Evolutionary conservation across 768 basidiomycete genomes (phyloP).

Genomic region (Lactarius vividus): DNA sequence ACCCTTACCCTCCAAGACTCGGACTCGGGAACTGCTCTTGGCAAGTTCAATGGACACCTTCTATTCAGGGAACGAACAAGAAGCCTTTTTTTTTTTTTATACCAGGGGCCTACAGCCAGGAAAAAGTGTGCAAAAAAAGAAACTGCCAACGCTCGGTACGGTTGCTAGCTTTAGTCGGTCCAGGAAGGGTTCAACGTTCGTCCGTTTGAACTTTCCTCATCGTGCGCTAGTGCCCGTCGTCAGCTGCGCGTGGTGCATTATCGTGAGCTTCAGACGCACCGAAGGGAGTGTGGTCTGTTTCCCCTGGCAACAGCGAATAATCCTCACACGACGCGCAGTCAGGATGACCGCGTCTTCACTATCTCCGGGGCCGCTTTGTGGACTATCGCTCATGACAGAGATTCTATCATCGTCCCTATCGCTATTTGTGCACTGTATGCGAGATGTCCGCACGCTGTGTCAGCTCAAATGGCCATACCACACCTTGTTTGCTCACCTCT

Average conservation of each 20-base stretch:
- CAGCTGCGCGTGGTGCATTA: neutral
- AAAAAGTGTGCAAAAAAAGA: neutral
- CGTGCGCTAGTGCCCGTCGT: neutral
- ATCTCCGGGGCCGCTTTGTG: slow-evolving; percentile 8
- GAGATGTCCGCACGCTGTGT: slow-evolving; percentile 14
- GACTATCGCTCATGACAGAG: neutral
- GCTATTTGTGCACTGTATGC: neutral
- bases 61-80: neutral
- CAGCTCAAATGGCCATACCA: slow-evolving; percentile 1
- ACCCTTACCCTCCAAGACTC: neutral
- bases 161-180: neutral
- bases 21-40: neutral
- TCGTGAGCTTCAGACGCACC: neutral
- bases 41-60: neutral
- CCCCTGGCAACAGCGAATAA: slow-evolving; percentile 8
- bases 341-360: slow-evolving; percentile 14
- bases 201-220: neutral
- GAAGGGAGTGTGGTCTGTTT: slow-evolving; percentile 10
- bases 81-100: neutral
- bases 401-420: neutral
- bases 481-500: slow-evolving; percentile 12
- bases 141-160: neutral
- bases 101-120: neutral
- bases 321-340: slow-evolving; percentile 15
- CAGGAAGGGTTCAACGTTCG: neutral